phyloP scores from a whole-genome alignment of 768 basidiomycete species.

The Arthromyces matolae region DNA sequence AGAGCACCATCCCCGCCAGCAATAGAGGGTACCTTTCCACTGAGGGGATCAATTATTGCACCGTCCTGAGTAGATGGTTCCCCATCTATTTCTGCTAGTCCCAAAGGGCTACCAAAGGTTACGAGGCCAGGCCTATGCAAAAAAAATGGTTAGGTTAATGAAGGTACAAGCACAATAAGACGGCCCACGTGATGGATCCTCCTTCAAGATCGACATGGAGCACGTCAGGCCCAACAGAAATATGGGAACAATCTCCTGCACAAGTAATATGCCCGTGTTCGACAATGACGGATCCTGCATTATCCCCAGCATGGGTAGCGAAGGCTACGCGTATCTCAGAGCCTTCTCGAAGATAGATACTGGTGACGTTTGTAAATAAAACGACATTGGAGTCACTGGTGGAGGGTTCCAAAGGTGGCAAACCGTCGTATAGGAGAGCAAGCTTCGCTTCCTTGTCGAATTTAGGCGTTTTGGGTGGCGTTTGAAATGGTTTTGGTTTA shows the following conservation, averaged over 20 bases:
- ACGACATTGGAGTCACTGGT: slow-evolving; percentile 21
- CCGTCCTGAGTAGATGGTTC: slow-evolving; percentile 77
- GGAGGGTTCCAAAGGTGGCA: slow-evolving; percentile 62
- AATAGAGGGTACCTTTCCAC: slow-evolving; percentile 40
- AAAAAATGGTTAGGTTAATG: not conserved
- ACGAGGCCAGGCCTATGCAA: slow-evolving; percentile 49
- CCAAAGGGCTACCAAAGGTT: slow-evolving; percentile 68
- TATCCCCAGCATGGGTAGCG: slow-evolving; percentile 13
- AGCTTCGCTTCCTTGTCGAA: slow-evolving; percentile 65
- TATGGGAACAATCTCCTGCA: slow-evolving; percentile 28
- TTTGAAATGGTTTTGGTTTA: slow-evolving; percentile 49
- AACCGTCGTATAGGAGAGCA: slow-evolving; percentile 62
- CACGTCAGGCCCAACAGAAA: slow-evolving; percentile 12
- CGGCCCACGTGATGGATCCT: slow-evolving; percentile 47
- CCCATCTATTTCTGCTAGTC: slow-evolving; percentile 60
- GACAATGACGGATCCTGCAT: slow-evolving; percentile 33
- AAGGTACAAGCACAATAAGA: not conserved
- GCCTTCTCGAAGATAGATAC: slow-evolving; percentile 35
- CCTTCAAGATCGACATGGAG: slow-evolving; percentile 60
- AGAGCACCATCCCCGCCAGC: slow-evolving; percentile 48
- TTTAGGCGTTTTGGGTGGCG: slow-evolving; percentile 55
- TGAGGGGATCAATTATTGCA: slow-evolving; percentile 48
- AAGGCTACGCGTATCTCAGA: slow-evolving; percentile 28
- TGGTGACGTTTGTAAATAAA: slow-evolving; percentile 64
- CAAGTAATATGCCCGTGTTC: slow-evolving; percentile 51